Percentiles rank a stretch among this genome's conserved stretches.
Evolutionary conservation across 2,329 filamentous ascomycete genomes (phyloP).

Genomic region (Cordyceps cateniannulata): DNA sequence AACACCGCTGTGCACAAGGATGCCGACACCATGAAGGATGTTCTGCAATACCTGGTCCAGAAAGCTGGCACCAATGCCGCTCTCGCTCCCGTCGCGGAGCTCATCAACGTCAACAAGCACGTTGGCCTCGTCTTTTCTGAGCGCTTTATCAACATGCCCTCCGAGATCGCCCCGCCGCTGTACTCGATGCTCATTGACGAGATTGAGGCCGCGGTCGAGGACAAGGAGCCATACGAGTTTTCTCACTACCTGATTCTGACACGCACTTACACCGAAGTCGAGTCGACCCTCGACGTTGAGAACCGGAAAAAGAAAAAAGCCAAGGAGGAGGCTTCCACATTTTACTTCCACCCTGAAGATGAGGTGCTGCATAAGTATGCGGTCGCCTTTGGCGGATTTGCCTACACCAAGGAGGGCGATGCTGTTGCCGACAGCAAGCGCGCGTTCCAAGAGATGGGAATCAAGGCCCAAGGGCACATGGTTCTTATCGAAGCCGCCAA

Average conservation of each 20-base stretch:
- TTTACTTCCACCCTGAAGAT: constrained; percentile 95
- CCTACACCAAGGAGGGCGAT: constrained; percentile 76
- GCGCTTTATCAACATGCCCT: constrained; percentile 92
- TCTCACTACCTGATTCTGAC: constrained; percentile 88
- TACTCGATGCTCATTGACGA: constrained; percentile 93
- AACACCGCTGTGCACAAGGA: constrained; percentile 75
- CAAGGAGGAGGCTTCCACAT: constrained; percentile 54
- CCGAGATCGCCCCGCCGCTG: constrained; percentile 86
- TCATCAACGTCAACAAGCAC: constrained; percentile 50
- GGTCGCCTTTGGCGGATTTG: constrained; percentile 60
- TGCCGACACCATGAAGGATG: constrained; percentile 62
- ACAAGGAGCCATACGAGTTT: constrained; percentile 88
- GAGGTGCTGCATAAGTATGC: constrained; percentile 79
- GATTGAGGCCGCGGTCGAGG: constrained; percentile 78
- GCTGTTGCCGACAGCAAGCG: constrained; percentile 83
- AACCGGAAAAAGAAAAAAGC: constrained; percentile 57
- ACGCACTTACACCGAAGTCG: constrained; percentile 86
- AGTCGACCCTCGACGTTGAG: constrained; percentile 68
- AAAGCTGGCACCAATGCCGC: constrained; percentile 47
- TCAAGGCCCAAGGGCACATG: constrained; percentile 76
- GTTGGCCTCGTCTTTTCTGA: constrained; percentile 88
- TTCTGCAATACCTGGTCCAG: constrained; percentile 64
- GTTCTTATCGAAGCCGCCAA: constrained; percentile 77
- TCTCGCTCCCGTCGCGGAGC: constrained; percentile 49
- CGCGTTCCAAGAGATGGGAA: constrained; percentile 88